These are phyloP conservation scores for Bryopsis sp. DNA, from an alignment of 139 green algal genomes.

Conservation along the genomic window DNA sequence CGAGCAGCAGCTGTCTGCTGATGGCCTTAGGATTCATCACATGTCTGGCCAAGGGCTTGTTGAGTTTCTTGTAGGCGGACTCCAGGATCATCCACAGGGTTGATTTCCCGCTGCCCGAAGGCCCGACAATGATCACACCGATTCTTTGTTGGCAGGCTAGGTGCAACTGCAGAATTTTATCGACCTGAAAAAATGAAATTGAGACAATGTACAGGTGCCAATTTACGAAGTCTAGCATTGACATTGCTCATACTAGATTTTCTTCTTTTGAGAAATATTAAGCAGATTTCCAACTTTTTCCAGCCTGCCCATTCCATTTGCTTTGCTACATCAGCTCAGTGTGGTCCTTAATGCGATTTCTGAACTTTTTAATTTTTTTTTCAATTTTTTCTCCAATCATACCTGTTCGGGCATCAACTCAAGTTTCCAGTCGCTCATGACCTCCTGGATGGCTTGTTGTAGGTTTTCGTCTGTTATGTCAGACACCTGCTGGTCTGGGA, in stretches of 20 bases:
- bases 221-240: no score
- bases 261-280: no score
- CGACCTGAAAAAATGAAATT: no score
- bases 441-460: slow-evolving; percentile 21
- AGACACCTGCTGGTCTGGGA: slow-evolving; percentile 21
- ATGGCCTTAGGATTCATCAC: slow-evolving; percentile 74
- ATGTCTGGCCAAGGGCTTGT: slow-evolving; percentile 21
- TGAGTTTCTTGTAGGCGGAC: not conserved
- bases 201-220: no score
- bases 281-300: no score
- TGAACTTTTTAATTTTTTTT: no score
- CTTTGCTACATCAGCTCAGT: no score
- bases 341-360: no score
- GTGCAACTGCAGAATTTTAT: slow-evolving; percentile 52
- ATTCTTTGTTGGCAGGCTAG: slow-evolving; percentile 67
- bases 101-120: slow-evolving; percentile 64
- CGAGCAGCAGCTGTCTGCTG: slow-evolving; percentile 58
- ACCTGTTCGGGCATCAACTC: slow-evolving; percentile 9
- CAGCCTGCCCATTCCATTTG: no score
- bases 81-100: slow-evolving; percentile 47
- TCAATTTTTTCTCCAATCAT: no score
- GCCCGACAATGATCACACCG: slow-evolving; percentile 76
- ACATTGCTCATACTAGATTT: no score
- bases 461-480: slow-evolving; percentile 25
- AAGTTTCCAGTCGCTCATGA: slow-evolving; percentile 13